Base-by-base conservation (phyloP, 768 basidiomycete genomes). In the Leccinellum albellum region DNA sequence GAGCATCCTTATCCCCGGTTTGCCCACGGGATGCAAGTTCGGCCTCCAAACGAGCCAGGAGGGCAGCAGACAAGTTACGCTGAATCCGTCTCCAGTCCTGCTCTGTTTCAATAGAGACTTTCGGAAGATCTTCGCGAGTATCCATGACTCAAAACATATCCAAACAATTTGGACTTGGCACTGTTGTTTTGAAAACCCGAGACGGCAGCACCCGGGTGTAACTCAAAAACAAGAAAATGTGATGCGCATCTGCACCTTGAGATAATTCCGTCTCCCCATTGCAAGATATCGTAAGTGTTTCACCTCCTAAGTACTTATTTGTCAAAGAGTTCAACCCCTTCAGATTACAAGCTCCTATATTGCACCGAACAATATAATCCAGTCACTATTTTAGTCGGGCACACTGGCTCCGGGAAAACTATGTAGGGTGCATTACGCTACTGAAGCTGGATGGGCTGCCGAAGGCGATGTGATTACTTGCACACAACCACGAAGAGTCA, bases 391-490 rank as follows among this genome's bases (percentile, higher is more conserved):
- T 86, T 98, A 6, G 90, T 96, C 10, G 96, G 91, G 9, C 91
- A 98, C 66, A 98, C 97, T 0, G 97, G 97, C 3, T 97, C 91
- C 57, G 97, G 97, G 47, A 98, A 99, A 75, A 96, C 94, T 7
- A 99, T 70, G 89, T 79, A 29, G 45, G 26, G 28, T 1, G 29
- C 28, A 8, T 57, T 17, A 14, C 28, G 52, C 42, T 13, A 28
- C 51, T 24, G 37, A 98, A 77, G 84, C 90, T 6, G 94, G 93
- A n/a, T 96, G 94, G 94, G 88, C 93, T 13, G 71, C 80, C 2
- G 80, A 89, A 49, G 91, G 91, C 4, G 86, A 83, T 64, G 80
- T 94, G 7, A 90, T 97, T 64, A 94, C 88, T 5, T 98, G 94
- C 71, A 97, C 94, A 2, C 94, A 96, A 70, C 93, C 94, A 13